Conservation (phyloP, 345 rosid species). For the Nephelium lappaceum region DNA sequence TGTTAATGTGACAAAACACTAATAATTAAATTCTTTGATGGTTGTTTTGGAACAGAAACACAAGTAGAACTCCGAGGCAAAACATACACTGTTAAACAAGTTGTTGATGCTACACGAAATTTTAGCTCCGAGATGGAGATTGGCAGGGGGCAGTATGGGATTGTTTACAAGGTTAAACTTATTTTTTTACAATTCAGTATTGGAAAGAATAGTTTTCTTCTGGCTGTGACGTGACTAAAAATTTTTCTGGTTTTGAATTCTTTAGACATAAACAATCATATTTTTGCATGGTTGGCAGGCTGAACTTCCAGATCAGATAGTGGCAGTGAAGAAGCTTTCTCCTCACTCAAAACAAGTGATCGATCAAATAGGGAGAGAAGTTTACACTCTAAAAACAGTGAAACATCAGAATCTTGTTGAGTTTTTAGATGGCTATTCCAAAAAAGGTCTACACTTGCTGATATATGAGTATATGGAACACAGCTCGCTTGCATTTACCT, state of each 20-base stretch:
- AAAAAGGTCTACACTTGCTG: neutral
- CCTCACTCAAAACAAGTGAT: slow-evolving; percentile 1
- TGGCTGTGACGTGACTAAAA: too few species aligned
- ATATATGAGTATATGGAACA: slow-evolving; percentile 13
- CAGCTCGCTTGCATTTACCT: slow-evolving; percentile 2
- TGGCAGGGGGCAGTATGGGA: slow-evolving; percentile 16
- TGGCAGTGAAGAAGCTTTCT: slow-evolving; percentile 8
- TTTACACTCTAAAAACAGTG: neutral
- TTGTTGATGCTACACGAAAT: slow-evolving; percentile 26
- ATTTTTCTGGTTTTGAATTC: neutral
- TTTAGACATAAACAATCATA: neutral
- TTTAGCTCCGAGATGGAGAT: slow-evolving; percentile 19
- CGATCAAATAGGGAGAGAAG: slow-evolving; percentile 11
- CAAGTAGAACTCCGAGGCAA: slow-evolving; percentile 7
- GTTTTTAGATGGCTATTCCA: slow-evolving; percentile 8
- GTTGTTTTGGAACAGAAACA: slow-evolving; percentile 7
- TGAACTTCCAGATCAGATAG: neutral
- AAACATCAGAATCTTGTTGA: slow-evolving; percentile 15
- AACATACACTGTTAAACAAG: slow-evolving; percentile 8
- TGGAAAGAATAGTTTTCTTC: neutral
- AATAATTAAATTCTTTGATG: neutral
- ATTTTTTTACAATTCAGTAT: neutral
- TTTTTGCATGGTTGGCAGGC: neutral
- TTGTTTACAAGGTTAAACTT: slow-evolving; percentile 4
- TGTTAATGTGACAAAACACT: too few species aligned